These are phyloP conservation scores for Sequoiadendron giganteum DNA, from an alignment of 75 land plant genomes.

Conservation along the genomic window DNA sequence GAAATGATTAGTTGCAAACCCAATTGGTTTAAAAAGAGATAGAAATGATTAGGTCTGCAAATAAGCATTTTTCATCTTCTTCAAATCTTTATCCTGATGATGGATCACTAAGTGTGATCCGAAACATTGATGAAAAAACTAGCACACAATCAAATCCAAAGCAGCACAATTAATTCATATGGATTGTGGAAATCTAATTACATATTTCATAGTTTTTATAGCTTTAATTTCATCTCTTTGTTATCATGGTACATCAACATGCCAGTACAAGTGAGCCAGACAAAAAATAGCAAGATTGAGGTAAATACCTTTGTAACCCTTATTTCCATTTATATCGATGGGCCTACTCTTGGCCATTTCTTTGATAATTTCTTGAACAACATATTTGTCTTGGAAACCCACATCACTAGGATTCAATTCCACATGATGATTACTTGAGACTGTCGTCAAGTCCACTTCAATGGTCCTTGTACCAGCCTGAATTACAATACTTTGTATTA, in stretches of 20 bases:
- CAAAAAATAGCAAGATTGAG: background rate
- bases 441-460: constrained; percentile 85
- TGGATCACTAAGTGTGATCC: too few relatives aligned
- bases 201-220: background rate
- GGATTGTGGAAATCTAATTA: too few relatives aligned
- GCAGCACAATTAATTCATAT: too few relatives aligned
- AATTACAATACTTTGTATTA: constrained; percentile 10
- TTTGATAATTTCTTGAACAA: constrained; percentile 94
- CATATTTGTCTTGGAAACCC: constrained; percentile 95
- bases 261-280: constrained; percentile 20
- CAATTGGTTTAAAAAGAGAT: too few relatives aligned
- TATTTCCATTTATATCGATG: constrained; percentile 83
- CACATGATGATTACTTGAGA: constrained; percentile 89
- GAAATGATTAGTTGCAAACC: too few relatives aligned
- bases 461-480: constrained; percentile 89
- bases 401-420: constrained; percentile 97
- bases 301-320: constrained; percentile 78
- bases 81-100: too few relatives aligned
- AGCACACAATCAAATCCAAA: too few relatives aligned
- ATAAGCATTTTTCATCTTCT: too few relatives aligned
- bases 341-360: constrained; percentile 96
- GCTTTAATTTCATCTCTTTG: background rate
- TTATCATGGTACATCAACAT: background rate
- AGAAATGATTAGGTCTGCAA: too few relatives aligned
- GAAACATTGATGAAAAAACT: too few relatives aligned